Evolutionary conservation across 2,329 filamentous ascomycete genomes (phyloP).

Genomic region (Fusarium algeriense): DNA sequence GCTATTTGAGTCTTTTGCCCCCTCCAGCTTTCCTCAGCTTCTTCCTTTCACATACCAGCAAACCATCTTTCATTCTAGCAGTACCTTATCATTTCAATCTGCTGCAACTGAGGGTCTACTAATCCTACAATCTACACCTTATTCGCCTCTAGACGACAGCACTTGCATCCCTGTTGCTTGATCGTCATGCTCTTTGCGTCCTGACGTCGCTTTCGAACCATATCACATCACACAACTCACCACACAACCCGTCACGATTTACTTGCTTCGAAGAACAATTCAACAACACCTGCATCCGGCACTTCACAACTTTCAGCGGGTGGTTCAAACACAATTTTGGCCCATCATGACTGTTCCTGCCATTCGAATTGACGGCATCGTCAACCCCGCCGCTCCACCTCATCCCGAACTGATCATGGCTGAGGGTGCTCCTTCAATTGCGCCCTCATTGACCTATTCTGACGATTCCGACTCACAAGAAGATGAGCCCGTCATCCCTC

Average conservation of each 20-base stretch:
- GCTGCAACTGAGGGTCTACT: not conserved
- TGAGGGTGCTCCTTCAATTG: conserved; percentile 64
- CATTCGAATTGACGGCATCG: conserved; percentile 47
- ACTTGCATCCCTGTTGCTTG: conserved; percentile 15
- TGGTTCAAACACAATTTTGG: conserved; percentile 29
- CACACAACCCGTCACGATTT: conserved; percentile 27
- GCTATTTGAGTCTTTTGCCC: conserved; percentile 40
- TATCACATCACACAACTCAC: not conserved
- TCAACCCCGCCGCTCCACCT: conserved; percentile 57
- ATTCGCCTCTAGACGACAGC: conserved; percentile 1
- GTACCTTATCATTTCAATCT: conserved; percentile 44
- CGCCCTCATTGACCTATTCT: conserved; percentile 73
- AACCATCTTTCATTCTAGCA: conserved; percentile 1
- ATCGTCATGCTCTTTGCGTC: conserved; percentile 43
- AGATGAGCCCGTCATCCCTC: conserved; percentile 58
- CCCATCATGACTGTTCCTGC: conserved; percentile 49
- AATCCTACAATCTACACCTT: not conserved
- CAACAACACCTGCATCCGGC: conserved; percentile 29
- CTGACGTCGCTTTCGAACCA: conserved; percentile 40
- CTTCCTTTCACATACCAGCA: conserved; percentile 4
- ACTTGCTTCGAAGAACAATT: conserved; percentile 36
- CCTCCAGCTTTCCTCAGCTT: conserved; percentile 32
- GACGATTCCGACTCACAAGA: conserved; percentile 72
- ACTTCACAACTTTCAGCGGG: conserved; percentile 16
- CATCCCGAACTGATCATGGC: conserved; percentile 58